A percentile compares a stretch with the other conserved stretches of the same genome.
These are phyloP conservation scores for Ophiostoma sp. DNA, from an alignment of 2,329 filamentous ascomycete genomes.

Conservation along the genomic window DNA sequence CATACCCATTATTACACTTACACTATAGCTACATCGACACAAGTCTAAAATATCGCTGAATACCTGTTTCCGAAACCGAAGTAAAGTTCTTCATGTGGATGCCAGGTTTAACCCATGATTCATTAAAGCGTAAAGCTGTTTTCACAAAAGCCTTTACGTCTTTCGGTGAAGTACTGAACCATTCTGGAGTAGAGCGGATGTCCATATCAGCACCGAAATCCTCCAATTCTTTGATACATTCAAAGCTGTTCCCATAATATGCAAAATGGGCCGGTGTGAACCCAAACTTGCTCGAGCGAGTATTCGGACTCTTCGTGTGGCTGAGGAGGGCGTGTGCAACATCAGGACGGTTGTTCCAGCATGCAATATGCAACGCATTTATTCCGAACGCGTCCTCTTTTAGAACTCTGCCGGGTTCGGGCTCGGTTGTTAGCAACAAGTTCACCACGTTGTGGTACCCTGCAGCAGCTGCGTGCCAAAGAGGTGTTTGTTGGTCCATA, in stretches of 20 bases:
- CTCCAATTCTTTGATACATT: neutral
- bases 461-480: neutral
- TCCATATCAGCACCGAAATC: neutral
- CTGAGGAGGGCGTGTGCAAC: neutral
- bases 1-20: too few relatives aligned
- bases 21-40: too few relatives aligned
- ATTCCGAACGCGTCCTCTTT: neutral
- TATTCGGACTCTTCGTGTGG: neutral
- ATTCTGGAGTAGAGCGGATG: neutral
- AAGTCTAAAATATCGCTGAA: too few relatives aligned
- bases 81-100: neutral
- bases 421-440: neutral
- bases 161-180: neutral
- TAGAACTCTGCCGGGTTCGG: neutral
- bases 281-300: neutral
- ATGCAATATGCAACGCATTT: neutral
- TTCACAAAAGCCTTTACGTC: neutral
- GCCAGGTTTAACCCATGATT: rapidly evolving
- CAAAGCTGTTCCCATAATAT: neutral
- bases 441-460: neutral
- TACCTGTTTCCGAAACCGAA: too few relatives aligned
- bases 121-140: neutral
- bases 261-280: neutral
- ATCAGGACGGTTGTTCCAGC: neutral
- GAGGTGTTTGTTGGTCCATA: neutral